Evolutionary conservation across 2,329 filamentous ascomycete genomes (phyloP).

Genomic region (Penicillium nordicum): DNA sequence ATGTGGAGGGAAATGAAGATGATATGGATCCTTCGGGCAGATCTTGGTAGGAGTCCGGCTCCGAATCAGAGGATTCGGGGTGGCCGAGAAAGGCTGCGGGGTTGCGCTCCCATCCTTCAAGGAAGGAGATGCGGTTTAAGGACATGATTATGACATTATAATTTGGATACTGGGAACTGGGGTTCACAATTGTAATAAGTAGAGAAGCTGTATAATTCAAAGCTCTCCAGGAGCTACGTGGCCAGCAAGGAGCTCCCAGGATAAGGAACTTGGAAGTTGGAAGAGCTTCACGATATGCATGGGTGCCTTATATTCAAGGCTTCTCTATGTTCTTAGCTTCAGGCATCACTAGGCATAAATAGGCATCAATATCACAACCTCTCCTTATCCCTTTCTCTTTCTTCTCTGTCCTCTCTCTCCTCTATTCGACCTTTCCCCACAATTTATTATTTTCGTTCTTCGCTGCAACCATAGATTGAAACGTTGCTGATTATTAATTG

Average conservation of each 20-base stretch:
- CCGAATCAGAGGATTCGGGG: constrained; percentile 19
- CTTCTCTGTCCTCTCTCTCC: not conserved
- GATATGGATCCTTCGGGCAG: constrained; percentile 30
- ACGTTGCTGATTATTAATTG: not conserved
- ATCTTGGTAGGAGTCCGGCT: constrained; percentile 28
- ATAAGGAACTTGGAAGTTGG: not conserved
- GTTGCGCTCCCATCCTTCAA: constrained; percentile 44
- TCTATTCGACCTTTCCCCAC: not conserved
- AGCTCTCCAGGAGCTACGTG: not conserved
- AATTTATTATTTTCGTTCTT: not conserved
- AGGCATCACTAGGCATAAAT: constrained; percentile 19
- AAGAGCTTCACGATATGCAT: not conserved
- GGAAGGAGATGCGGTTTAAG: constrained; percentile 41
- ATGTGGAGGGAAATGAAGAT: constrained; percentile 37
- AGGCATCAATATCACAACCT: constrained; percentile 9
- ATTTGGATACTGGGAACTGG: not conserved
- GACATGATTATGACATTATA: constrained; percentile 34
- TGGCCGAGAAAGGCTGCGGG: constrained; percentile 27
- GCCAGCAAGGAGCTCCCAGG: not conserved
- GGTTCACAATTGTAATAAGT: not conserved
- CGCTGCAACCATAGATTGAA: constrained; percentile 1
- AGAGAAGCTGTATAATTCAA: not conserved
- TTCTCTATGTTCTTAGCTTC: not conserved
- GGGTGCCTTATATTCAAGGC: not conserved
- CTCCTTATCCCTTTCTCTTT: not conserved